These are phyloP conservation scores for Debaryomyces subglobosus DNA, from an alignment of 1,139 yeast genomes.

Conservation along the genomic window DNA sequence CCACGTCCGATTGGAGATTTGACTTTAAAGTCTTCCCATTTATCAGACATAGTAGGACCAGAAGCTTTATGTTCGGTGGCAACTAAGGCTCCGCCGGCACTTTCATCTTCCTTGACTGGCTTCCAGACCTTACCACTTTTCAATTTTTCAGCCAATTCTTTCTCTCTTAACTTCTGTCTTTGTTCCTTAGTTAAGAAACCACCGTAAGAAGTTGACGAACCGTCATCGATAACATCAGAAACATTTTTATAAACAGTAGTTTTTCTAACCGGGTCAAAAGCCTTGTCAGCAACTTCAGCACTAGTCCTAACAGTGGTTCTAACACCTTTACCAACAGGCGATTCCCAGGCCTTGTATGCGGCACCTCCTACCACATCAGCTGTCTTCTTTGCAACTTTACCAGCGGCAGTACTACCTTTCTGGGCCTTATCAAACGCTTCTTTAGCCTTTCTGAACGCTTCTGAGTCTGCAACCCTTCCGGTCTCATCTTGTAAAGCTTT, in stretches of 20 bases:
- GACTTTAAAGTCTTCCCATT: slow-evolving; percentile 69
- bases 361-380: slow-evolving; percentile 93
- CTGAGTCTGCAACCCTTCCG: slow-evolving; percentile 91
- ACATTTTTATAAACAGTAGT: slow-evolving; percentile 90
- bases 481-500: slow-evolving; percentile 96
- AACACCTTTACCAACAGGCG: slow-evolving; percentile 87
- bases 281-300: slow-evolving; percentile 82
- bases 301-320: slow-evolving; percentile 79
- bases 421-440: slow-evolving; percentile 91
- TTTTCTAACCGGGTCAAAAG: slow-evolving; percentile 90
- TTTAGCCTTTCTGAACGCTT: slow-evolving; percentile 89
- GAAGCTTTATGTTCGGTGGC: slow-evolving; percentile 79
- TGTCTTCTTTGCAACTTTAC: slow-evolving; percentile 81
- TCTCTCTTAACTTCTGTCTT: slow-evolving; percentile 74
- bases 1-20: slow-evolving; percentile 72
- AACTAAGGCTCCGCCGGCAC: slow-evolving; percentile 84
- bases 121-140: slow-evolving; percentile 61
- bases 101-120: slow-evolving; percentile 75
- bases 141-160: slow-evolving; percentile 51
- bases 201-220: slow-evolving; percentile 85
- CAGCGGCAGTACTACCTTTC: slow-evolving; percentile 78
- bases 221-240: slow-evolving; percentile 88
- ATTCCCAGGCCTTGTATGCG: slow-evolving; percentile 95
- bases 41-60: slow-evolving; percentile 70
- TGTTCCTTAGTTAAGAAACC: slow-evolving; percentile 88